Percentiles rank a stretch among this genome's conserved stretches.
Evolutionary conservation across 495 filamentous ascomycete species (phyloP).

Genomic region (Glonium stellatum): DNA sequence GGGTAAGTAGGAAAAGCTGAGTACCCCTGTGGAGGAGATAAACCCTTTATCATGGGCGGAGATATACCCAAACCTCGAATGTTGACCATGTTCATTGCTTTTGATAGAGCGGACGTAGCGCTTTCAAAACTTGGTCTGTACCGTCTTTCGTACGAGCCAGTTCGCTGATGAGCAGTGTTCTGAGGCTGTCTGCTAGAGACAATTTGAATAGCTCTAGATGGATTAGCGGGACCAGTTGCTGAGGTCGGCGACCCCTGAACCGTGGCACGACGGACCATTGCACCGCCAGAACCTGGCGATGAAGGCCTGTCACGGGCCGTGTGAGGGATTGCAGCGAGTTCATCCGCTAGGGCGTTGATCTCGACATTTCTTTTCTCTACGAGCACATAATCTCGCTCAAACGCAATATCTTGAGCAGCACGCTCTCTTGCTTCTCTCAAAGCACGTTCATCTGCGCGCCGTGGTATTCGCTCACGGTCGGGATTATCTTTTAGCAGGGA

Average conservation of each 20-base stretch:
- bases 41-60: slow-evolving; percentile 43
- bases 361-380: slow-evolving; percentile 92
- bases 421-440: slow-evolving; percentile 59
- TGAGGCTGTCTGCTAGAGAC: slow-evolving; percentile 53
- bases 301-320: slow-evolving; percentile 13
- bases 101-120: slow-evolving; percentile 82
- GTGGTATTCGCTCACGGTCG: slow-evolving; percentile 30
- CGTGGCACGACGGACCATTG: slow-evolving; percentile 62
- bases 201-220: slow-evolving; percentile 60
- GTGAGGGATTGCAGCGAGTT: slow-evolving; percentile 69
- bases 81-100: slow-evolving; percentile 90
- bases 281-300: slow-evolving; percentile 29
- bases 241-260: slow-evolving; percentile 54
- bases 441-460: slow-evolving; percentile 32
- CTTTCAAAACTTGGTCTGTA: slow-evolving; percentile 70
- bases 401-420: slow-evolving; percentile 78
- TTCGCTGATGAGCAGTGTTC: slow-evolving; percentile 57
- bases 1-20: slow-evolving; percentile 81
- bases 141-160: slow-evolving; percentile 71
- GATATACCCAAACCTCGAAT: slow-evolving; percentile 58
- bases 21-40: slow-evolving; percentile 71
- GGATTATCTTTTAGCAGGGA: slow-evolving; percentile 43
- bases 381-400: slow-evolving; percentile 89
- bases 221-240: slow-evolving; percentile 51
- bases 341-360: slow-evolving; percentile 95